Conservation (phyloP, 2,329 filamentous ascomycete species). For the Hymenoscyphus infarciens region DNA sequence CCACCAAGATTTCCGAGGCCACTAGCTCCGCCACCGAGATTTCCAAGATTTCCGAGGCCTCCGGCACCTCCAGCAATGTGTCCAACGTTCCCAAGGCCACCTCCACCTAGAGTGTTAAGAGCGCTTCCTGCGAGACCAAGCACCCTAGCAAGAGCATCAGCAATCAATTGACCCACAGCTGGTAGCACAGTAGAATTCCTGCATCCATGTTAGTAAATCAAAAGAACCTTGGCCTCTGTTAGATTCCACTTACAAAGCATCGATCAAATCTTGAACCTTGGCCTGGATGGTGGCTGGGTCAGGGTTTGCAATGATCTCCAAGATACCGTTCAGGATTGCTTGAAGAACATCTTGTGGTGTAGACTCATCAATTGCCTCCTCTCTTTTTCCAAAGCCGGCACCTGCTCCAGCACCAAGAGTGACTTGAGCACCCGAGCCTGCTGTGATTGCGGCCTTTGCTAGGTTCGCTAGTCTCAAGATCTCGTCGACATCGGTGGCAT, state of each 20-base stretch:
- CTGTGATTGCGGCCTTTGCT: neutral
- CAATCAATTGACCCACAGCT: neutral
- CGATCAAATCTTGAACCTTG: neutral
- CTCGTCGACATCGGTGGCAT: neutral
- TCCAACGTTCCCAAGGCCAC: neutral
- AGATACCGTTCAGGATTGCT: neutral
- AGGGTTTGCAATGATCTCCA: neutral
- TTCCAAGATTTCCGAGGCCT: neutral
- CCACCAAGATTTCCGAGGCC: neutral
- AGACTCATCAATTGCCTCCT: neutral
- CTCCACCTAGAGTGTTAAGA: neutral
- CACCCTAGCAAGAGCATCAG: neutral
- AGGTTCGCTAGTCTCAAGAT: neutral
- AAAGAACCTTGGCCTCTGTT: neutral
- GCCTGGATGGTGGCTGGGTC: neutral
- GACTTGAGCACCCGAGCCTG: neutral
- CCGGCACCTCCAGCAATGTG: neutral
- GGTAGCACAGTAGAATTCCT: neutral
- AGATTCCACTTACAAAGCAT: neutral
- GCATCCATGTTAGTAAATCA: neutral
- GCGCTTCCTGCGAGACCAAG: neutral
- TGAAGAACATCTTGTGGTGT: neutral
- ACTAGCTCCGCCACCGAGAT: neutral
- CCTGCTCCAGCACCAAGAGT: neutral
- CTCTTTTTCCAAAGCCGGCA: neutral